phyloP scores from a whole-genome alignment of 2,329 filamentous ascomycete genomes.

The Beauveria bassiana region DNA sequence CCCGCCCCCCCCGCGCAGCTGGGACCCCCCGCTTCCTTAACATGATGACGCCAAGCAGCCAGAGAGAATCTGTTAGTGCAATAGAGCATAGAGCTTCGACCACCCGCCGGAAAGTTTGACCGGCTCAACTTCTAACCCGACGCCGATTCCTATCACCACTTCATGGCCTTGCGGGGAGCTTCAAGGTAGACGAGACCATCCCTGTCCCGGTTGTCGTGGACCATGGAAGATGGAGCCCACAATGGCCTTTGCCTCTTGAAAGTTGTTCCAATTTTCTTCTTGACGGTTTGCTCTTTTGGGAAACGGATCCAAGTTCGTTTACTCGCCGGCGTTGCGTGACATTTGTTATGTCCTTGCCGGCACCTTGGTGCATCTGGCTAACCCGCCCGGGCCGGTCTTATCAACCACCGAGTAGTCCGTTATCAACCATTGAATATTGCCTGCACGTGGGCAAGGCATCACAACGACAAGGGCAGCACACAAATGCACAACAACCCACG shows the following conservation, averaged over 20 bases:
- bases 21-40: background rate
- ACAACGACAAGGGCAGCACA: no score
- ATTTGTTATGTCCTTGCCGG: background rate
- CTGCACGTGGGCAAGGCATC: no score
- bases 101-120: background rate
- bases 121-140: slow-evolving; percentile 5
- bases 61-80: background rate
- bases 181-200: no score
- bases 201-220: background rate
- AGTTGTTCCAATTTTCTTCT: background rate
- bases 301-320: background rate
- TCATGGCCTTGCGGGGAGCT: background rate
- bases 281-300: background rate
- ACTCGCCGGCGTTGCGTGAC: no score
- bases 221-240: background rate
- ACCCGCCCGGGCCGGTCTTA: background rate
- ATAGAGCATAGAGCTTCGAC: background rate
- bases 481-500: background rate
- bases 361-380: background rate
- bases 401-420: background rate
- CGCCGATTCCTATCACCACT: background rate
- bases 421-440: background rate
- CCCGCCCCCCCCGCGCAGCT: no score
- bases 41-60: background rate
- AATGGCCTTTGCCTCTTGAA: background rate